phyloP scores from a whole-genome alignment of 2,329 filamentous ascomycete species.

The Colletotrichum spinosum region DNA sequence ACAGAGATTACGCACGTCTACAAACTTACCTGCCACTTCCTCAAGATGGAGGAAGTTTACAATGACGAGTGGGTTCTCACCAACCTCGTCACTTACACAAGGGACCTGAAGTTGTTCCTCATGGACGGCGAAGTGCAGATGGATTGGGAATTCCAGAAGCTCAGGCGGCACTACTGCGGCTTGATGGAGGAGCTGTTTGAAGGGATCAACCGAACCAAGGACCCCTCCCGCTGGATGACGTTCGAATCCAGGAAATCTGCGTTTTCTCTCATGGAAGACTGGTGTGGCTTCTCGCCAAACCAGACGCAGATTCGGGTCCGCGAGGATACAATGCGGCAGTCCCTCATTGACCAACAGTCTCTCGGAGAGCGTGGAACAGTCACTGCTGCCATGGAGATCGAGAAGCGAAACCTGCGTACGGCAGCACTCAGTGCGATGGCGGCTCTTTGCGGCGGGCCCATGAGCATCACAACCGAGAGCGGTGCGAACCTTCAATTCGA shows the following conservation, averaged over 20 bases:
- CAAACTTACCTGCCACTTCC: conserved; percentile 90
- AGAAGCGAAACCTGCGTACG: conserved; percentile 91
- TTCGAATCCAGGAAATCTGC: conserved; percentile 96
- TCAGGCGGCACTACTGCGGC: conserved; percentile 93
- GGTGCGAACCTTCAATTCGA: conserved; percentile 92
- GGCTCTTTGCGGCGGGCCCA: conserved; percentile 85
- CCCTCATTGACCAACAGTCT: conserved; percentile 83
- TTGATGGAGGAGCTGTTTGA: conserved; percentile 94
- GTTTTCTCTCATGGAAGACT: conserved; percentile 97
- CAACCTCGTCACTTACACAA: conserved; percentile 89
- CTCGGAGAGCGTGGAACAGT: conserved; percentile 80
- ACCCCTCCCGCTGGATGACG: conserved; percentile 94
- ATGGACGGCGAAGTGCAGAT: conserved; percentile 95
- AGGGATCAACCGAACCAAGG: conserved; percentile 85
- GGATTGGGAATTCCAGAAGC: conserved; percentile 92
- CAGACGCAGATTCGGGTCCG: conserved; percentile 83
- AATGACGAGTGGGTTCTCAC: conserved; percentile 91
- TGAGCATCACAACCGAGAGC: conserved; percentile 89
- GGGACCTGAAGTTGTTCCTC: conserved; percentile 91
- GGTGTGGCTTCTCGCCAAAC: conserved; percentile 97
- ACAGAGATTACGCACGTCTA: conserved; percentile 98
- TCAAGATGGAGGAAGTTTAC: conserved; percentile 82
- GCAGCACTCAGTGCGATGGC: conserved; percentile 97
- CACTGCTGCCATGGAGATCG: conserved; percentile 94
- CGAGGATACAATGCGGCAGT: conserved; percentile 89